phyloP scores from a whole-genome alignment of 2,329 filamentous ascomycete species.

The Lojkania enalia region DNA sequence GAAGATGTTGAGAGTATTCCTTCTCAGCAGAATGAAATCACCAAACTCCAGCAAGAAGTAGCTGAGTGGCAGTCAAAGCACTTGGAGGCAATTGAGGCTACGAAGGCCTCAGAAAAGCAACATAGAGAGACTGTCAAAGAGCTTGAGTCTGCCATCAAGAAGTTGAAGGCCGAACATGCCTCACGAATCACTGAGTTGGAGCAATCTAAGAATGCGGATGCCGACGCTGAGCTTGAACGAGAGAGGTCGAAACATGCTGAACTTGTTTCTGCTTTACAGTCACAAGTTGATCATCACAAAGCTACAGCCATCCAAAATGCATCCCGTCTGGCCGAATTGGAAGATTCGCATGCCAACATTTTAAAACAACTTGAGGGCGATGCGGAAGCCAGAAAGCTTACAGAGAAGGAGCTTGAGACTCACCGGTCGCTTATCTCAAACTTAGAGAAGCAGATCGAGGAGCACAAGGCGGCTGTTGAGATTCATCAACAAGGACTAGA shows the following conservation, averaged over 20 bases:
- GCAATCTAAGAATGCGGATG: constrained; percentile 29
- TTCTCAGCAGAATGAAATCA: constrained; percentile 58
- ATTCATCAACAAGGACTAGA: constrained; percentile 59
- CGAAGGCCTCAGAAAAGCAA: constrained; percentile 72
- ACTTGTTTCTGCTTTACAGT: constrained; percentile 63
- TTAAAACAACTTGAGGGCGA: constrained; percentile 70
- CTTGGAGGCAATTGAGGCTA: constrained; percentile 66
- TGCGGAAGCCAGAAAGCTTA: constrained; percentile 61
- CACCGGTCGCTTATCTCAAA: constrained; percentile 57
- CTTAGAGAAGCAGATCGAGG: constrained; percentile 60
- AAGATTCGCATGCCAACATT: constrained; percentile 69
- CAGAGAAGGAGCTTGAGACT: constrained; percentile 55
- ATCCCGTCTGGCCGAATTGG: constrained; percentile 71
- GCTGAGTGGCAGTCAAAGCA: constrained; percentile 77
- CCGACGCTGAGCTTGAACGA: constrained; percentile 41
- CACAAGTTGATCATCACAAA: constrained; percentile 81
- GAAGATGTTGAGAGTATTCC: constrained; percentile 30
- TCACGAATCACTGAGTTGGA: constrained; percentile 36
- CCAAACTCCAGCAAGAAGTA: constrained; percentile 71
- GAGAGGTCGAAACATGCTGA: constrained; percentile 54
- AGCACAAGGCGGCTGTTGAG: constrained; percentile 59
- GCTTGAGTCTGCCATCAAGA: constrained; percentile 64
- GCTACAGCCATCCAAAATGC: constrained; percentile 69
- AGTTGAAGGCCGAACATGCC: constrained; percentile 41
- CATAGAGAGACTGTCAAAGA: constrained; percentile 73